phyloP scores from a whole-genome alignment of 208 protist genomes.

The Strigomonas culicis region DNA sequence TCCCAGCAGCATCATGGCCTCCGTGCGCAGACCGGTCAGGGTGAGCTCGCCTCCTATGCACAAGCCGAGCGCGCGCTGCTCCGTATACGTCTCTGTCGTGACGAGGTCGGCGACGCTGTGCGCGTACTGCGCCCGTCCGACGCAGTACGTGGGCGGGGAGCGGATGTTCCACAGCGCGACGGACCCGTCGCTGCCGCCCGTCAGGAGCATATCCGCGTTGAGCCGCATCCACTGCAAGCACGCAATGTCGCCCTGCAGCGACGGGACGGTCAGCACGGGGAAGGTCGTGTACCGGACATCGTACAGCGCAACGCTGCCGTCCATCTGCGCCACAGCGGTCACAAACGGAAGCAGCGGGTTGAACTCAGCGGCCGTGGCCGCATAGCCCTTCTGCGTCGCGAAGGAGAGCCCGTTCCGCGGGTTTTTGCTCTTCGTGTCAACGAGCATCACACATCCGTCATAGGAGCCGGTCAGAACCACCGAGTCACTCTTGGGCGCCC shows the following conservation, averaged over 20 bases:
- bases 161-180: slow-evolving; percentile 81
- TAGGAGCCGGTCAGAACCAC: slow-evolving; percentile 76
- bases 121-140: slow-evolving; percentile 66
- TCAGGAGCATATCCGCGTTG: slow-evolving; percentile 68
- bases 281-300: slow-evolving; percentile 56
- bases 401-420: slow-evolving; percentile 23
- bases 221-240: slow-evolving; percentile 62
- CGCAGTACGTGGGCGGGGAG: slow-evolving; percentile 66
- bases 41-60: slow-evolving; percentile 58
- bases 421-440: slow-evolving; percentile 37
- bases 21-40: slow-evolving; percentile 18
- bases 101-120: slow-evolving; percentile 45
- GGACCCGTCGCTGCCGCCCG: slow-evolving; percentile 72
- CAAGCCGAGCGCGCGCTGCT: slow-evolving; percentile 70
- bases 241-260: slow-evolving; percentile 70
- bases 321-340: slow-evolving; percentile 48
- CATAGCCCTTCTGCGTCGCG: slow-evolving; percentile 29
- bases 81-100: slow-evolving; percentile 51
- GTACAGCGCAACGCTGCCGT: slow-evolving; percentile 72
- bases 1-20: slow-evolving; percentile 48
- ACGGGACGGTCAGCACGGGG: slow-evolving; percentile 54
- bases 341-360: slow-evolving; percentile 64
- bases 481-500: slow-evolving; percentile 50
- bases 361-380: slow-evolving; percentile 46
- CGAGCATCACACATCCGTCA: slow-evolving; percentile 55